phyloP scores from a whole-genome alignment of 768 basidiomycete genomes.

The Kwoniella europaea region DNA sequence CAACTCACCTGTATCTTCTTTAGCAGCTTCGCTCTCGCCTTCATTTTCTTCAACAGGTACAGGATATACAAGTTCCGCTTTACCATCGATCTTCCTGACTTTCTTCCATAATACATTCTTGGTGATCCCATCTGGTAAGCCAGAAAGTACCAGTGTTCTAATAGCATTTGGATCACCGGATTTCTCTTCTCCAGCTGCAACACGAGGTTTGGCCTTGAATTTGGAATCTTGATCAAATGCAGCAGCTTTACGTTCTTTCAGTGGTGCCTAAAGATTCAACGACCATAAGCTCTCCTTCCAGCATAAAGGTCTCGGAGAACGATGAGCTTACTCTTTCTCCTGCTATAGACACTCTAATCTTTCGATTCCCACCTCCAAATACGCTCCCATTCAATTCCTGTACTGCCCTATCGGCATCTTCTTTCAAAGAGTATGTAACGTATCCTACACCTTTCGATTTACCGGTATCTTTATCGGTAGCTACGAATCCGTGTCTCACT shows the following conservation, averaged over 20 bases:
- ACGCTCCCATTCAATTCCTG: conserved; percentile 70
- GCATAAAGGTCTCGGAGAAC: too few relatives aligned
- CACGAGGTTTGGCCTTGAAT: conserved; percentile 9
- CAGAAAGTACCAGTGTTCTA: conserved; percentile 65
- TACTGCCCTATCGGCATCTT: conserved; percentile 80
- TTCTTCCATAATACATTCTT: conserved; percentile 57
- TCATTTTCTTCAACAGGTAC: conserved; percentile 40
- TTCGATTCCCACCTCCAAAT: conserved; percentile 70
- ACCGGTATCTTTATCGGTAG: conserved; percentile 67
- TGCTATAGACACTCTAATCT: conserved; percentile 78
- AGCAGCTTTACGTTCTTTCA: conserved; percentile 22
- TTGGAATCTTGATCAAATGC: conserved; percentile 2
- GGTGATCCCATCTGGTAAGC: conserved; percentile 55
- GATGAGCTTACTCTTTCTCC: conserved; percentile 68
- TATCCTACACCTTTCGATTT: conserved; percentile 94
- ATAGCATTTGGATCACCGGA: conserved; percentile 75
- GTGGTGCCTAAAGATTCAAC: not conserved
- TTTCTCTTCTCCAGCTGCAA: conserved; percentile 26
- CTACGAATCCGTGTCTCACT: conserved; percentile 90
- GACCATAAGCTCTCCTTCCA: too few relatives aligned
- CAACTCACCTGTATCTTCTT: conserved; percentile 37
- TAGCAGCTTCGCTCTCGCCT: conserved; percentile 22
- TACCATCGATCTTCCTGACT: conserved; percentile 51
- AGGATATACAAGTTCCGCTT: conserved; percentile 48
- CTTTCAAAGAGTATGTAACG: conserved; percentile 84